Percentiles rank a stretch among this genome's conserved stretches.
Evolutionary conservation across 257 asterid species (phyloP).

Genomic region (Rubia yunnanensis): DNA sequence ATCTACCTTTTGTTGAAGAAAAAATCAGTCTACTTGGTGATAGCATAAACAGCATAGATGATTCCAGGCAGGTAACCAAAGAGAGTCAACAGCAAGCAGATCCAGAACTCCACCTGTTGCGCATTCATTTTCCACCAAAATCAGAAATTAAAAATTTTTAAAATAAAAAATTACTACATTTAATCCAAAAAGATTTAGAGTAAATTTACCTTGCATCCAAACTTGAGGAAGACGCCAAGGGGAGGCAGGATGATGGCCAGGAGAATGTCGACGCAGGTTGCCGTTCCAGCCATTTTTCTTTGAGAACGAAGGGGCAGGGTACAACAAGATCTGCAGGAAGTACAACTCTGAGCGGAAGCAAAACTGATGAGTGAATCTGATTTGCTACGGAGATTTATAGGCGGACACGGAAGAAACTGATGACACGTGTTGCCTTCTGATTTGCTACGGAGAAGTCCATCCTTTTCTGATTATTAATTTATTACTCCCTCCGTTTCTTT

Average conservation of each 20-base stretch:
- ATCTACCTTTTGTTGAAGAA: background rate
- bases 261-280: constrained; percentile 17
- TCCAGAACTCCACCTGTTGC: background rate
- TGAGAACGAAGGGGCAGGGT: too few species aligned
- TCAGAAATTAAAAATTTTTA: background rate
- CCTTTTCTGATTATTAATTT: background rate
- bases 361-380: background rate
- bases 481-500: too few species aligned
- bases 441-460: background rate
- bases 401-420: background rate
- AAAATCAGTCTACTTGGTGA: background rate
- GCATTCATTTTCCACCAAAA: background rate
- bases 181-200: background rate
- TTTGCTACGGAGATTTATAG: background rate
- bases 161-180: background rate
- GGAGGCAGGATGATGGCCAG: constrained; percentile 25
- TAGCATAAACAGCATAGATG: background rate
- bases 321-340: background rate
- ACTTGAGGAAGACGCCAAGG: constrained; percentile 27
- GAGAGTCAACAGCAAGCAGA: background rate
- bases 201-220: constrained; percentile 22
- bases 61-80: background rate
- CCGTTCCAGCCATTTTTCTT: constrained; percentile 6
- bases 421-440: background rate
- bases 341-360: background rate